Percentiles rank a stretch among this genome's conserved stretches.
Conservation (phyloP, 768 basidiomycete species). For the Porpolomopsis calyptriformis region DNA sequence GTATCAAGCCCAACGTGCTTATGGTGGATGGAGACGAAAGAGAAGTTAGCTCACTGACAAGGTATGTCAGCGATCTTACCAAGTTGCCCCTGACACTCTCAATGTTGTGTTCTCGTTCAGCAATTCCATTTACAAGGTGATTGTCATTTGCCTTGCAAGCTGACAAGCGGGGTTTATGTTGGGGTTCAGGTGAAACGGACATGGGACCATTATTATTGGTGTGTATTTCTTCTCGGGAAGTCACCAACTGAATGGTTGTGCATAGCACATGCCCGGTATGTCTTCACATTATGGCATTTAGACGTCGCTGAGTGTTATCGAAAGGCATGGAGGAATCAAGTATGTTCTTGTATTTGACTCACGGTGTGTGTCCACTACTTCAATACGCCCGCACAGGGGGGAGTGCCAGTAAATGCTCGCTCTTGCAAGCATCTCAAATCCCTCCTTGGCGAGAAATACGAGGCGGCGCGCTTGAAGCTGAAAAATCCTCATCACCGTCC, state of each 20-base stretch:
- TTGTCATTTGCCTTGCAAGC: slow-evolving; percentile 5
- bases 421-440: slow-evolving; percentile 30
- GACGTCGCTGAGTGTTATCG: background rate
- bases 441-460: slow-evolving; percentile 28
- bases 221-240: background rate
- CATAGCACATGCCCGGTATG: slow-evolving; percentile 26
- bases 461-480: slow-evolving; percentile 24
- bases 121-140: slow-evolving; percentile 33
- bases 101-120: slow-evolving; percentile 14
- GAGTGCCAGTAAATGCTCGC: slow-evolving; percentile 27
- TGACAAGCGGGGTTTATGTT: slow-evolving; percentile 6
- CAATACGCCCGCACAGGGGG: slow-evolving; percentile 17
- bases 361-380: too few relatives aligned
- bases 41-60: slow-evolving; percentile 33
- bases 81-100: background rate
- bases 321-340: slow-evolving; percentile 29
- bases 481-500: slow-evolving; percentile 27
- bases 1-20: slow-evolving; percentile 37
- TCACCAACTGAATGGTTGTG: background rate
- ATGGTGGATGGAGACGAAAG: slow-evolving; percentile 38
- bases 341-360: too few relatives aligned
- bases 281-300: background rate
- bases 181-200: slow-evolving; percentile 26
- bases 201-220: slow-evolving; percentile 33
- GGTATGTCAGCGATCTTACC: slow-evolving; percentile 16